Base-by-base conservation (phyloP, 371 early-diverging fungal species). In the Mortierella sp. region DNA sequence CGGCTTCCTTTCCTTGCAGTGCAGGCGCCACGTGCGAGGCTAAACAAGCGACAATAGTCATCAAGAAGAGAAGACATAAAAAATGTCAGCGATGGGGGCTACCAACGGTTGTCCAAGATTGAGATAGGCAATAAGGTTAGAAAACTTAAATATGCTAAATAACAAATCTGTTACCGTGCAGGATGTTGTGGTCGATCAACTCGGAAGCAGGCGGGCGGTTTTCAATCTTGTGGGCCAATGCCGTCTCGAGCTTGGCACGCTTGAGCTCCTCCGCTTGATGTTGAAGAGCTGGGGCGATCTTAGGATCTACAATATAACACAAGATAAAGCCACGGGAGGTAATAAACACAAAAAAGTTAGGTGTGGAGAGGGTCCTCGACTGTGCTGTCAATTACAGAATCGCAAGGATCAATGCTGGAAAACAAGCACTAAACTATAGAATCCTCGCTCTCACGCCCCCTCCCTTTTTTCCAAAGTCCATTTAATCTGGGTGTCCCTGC, bases 211-310 rank as follows among this genome's bases (percentile, higher is more conserved):
- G 69, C 9, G 95, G 94, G 21, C 95, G 88, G 53, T 85, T 81
- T 53, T 90, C 87, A 41, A 96, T 86, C 71, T 92, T 93, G 78
- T 85, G 83, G 26, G 91, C 91, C 55, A 96, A 84, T 1, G 81
- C 66, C 37, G 92, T 88, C 72, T 90, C 89, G 23, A 93, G 78
- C 57, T 85, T 82, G 48, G 84, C 86, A 42, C 92, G 86, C 61
- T 84, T 79, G 41, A 94, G 81, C 57, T 88, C 90, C 30, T 86
- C 83, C 56, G 87, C 85, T 24, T 85, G 81, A 23, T 84, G 87
- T 30, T 87, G 89, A 32, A 93, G 72, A 1, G 88, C 88, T 3
- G 93, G 92, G 6, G 91, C 90, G 12, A 91, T 72, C 28, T 71
- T 83, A 44, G 82, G 80, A 39, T 79, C 82, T 78, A 75, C 17